These are phyloP conservation scores for Aspergillus funiculosus DNA, from an alignment of 495 filamentous ascomycete genomes.

Conservation along the genomic window DNA sequence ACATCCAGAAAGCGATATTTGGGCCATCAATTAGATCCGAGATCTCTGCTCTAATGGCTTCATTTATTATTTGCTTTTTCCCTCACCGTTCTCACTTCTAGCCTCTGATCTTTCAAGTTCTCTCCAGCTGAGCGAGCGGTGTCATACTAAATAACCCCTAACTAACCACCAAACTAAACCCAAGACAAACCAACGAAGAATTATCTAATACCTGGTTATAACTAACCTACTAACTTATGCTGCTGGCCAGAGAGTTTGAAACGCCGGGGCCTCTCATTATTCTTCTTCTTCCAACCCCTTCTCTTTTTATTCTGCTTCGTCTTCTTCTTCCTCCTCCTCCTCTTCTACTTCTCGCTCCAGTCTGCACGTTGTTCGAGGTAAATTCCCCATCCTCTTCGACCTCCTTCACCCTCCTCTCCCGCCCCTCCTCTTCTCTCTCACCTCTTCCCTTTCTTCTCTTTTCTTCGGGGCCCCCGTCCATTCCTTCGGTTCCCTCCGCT, in stretches of 20 bases:
- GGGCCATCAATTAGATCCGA: too few relatives aligned
- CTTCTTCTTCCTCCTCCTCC: not conserved
- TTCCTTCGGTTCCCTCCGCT: conserved; percentile 9
- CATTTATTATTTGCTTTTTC: not conserved
- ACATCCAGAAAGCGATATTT: too few relatives aligned
- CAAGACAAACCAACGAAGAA: conserved; percentile 15
- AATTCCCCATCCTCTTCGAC: conserved; percentile 4
- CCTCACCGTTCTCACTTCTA: too few relatives aligned
- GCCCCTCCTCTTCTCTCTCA: conserved; percentile 14
- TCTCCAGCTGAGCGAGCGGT: conserved; percentile 3
- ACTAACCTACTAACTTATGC: too few relatives aligned
- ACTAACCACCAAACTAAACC: conserved; percentile 8
- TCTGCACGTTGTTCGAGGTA: conserved; percentile 4
- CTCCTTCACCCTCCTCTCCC: not conserved
- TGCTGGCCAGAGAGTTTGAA: conserved; percentile 24
- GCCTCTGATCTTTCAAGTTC: too few relatives aligned
- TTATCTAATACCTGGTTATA: too few relatives aligned
- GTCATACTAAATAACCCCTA: conserved; percentile 4
- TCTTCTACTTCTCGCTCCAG: conserved; percentile 8
- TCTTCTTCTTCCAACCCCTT: conserved; percentile 8
- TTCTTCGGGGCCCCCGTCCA: conserved; percentile 9
- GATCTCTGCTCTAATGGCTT: too few relatives aligned
- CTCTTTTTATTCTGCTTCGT: not conserved
- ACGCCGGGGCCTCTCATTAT: conserved; percentile 23
- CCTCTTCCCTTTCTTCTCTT: conserved; percentile 16